Evolutionary conservation across 2,329 filamentous ascomycete genomes (phyloP), one percentile per base, ranked within the genome.

Genomic region (Aspergillus thermomutatus): DNA sequence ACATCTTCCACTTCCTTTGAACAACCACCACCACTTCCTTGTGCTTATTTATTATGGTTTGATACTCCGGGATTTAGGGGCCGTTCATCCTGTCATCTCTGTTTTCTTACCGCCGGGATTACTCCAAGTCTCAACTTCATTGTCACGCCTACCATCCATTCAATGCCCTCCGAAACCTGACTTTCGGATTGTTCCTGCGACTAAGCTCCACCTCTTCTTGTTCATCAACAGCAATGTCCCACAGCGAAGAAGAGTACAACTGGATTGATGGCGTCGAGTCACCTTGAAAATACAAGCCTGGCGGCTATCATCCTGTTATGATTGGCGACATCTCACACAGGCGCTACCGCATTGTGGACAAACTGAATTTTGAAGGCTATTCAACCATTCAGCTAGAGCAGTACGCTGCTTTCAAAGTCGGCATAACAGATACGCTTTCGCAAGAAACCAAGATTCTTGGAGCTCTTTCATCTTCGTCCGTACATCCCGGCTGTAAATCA

Each of bases 281-380:
- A n/a, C 66, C 70, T 28, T 63, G 67, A 58, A 62, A 60, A 26
- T 71, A 72, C 37, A 26, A 47, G 9, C 64, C 64, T 9, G 64
- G 69, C 0, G 69, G 67, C 9, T 72, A 70, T 58, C 67, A 72
- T 57, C 68, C 70, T 14, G 55, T 71, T 31, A 66, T 66, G 59
- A 64, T 72, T 43, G 67, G 68, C 1, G 66, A 70, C 19, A 27
- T 65, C 1, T 60, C 69, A 3, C 57, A 65, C 27, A 55, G 60
- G 31, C 52, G 71, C 14, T 77, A 77, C 54, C 66, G 64, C 27
- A 65, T 77, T 26, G 64, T 76, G 1, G 72, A 74, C n/a, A 77
- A 78, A 59, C 65, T 78, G 9, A 75, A 75, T 0, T 76, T 69
- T 61, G 75, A 77, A 14, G 67, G 67, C 2, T 75, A 70, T 59